Evolutionary conservation across 2,329 filamentous ascomycete genomes (phyloP), one percentile per base, ranked within the genome.

Genomic region (Triangularia setosa): DNA sequence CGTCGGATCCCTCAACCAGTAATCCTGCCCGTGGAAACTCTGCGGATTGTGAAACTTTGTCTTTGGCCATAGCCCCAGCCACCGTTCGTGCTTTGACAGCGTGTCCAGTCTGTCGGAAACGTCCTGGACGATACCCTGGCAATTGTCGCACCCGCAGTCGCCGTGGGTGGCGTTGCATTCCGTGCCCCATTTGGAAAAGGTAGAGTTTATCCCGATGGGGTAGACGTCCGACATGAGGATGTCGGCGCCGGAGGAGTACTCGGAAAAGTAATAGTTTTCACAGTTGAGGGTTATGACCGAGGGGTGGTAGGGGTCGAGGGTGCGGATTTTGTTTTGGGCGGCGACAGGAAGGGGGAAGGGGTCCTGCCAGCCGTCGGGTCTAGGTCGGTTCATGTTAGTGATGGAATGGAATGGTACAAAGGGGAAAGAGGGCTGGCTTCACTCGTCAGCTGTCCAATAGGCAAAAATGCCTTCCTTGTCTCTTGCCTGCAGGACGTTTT

Each of bases 91-190:
- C 12, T 40, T 65, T 0, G 68, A 60, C 23, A 81, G 67, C 57
- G 75, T 74, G 61, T 81, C 78, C 40, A 82, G 70, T 0, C 81
- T 75, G 12, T 64, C 56, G 1, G 77, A 40, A 0, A 88, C 81
- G 69, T 89, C 86, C 21, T 78, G 75, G 18, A 87, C 76, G n/a
- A 72, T 72, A 60, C 83, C 84, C 2, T 73, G 68, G 72, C 86
- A 89, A 73, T 84, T 81, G 71, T 89, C 86, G 73, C 87, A 89
- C 8, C 86, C 86, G 74, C 85, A 87, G 75, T 84, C 83, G 66
- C 86, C 86, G 60, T 87, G 83, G 0, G 85, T 88, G 2, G 75
- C 65, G 73, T 88, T 88, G 72, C 83, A 86, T 0, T 74, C 73
- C 0, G 85, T 88, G 64, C 79, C 77, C 79, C 84, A 88, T 52